Evolutionary conservation across 176 grass and related monocot genomes (phyloP).

Genomic region (Ensete ventricosum): DNA sequence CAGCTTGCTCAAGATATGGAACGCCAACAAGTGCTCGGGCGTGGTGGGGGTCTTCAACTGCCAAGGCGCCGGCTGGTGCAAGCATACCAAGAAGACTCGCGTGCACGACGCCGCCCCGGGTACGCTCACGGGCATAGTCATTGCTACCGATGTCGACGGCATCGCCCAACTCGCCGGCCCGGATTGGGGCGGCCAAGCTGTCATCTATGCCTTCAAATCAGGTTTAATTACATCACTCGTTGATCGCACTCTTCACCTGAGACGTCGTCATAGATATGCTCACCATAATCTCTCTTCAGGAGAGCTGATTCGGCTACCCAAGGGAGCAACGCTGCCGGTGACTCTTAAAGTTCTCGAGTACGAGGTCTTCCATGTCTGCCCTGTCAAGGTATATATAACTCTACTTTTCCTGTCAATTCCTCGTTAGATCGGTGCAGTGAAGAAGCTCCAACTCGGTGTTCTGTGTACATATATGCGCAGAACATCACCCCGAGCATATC

Average conservation of each 20-base stretch:
- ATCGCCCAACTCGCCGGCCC: conserved; percentile 25
- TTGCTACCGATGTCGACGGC: conserved; percentile 39
- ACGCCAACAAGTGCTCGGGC: conserved; percentile 49
- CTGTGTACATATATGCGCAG: not conserved
- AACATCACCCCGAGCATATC: conserved; percentile 5
- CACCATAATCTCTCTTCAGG: not conserved
- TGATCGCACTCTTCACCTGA: not conserved
- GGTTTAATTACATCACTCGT: conserved; percentile 10
- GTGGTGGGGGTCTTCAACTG: conserved; percentile 87
- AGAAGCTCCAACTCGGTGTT: not conserved
- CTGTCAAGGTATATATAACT: conserved; percentile 27
- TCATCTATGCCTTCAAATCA: conserved; percentile 43
- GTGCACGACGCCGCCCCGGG: conserved; percentile 53
- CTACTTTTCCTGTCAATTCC: not conserved
- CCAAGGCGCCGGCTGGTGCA: conserved; percentile 86
- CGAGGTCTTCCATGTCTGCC: conserved; percentile 70
- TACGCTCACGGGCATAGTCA: conserved; percentile 42
- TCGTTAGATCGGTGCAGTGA: no score
- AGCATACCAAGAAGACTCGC: conserved; percentile 41
- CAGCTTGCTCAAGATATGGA: conserved; percentile 91
- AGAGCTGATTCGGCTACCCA: conserved; percentile 52
- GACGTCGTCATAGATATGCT: no score
- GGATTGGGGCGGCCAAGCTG: conserved; percentile 35
- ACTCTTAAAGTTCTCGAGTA: conserved; percentile 63
- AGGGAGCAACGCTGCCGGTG: conserved; percentile 41